Evolutionary conservation across 805 yeast species (phyloP), one percentile per base, ranked within the genome.

Genomic region (Candida vaughaniae): DNA sequence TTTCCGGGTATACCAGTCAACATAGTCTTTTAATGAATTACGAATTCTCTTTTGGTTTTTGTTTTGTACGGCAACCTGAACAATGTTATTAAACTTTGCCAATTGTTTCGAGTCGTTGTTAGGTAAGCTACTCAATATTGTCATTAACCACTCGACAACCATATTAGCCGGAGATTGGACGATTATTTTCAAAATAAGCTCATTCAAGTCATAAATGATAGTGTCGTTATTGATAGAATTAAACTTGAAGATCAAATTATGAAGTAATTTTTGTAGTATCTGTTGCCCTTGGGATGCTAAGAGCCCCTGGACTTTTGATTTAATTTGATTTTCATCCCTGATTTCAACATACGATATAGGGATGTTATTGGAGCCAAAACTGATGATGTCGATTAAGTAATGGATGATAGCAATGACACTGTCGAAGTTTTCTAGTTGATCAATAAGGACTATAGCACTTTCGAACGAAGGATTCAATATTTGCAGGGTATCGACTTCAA

Each of bases 331-430:
- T 8, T 84, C 81, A 29, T 80, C 76, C 15, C 62, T 63, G 15
- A 71, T 76, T 18, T 69, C 71, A 36, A 75, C 71, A 27, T 82
- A 73, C 6, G 95, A 82, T 14, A 85, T 72, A 4, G 96, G 96
- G 2, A 96, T 89, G 7, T 75, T 67, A 18, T 75, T 82, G 46
- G 82, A 77, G 1, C 95, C 96, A 91, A 95, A 90, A 5, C 89
- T 77, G 16, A 85, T 61, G 23, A 88, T 69, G 56, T 93, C 99
- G 46, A 86, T 82, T 48, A 90, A 60, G 56, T 78, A 88, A 52
- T 87, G 89, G 39, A 90, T 63, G 14, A 82, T 77, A 2, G 88
- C 70, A 27, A 74, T 66, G 40, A 88, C 66, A 3, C 95, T 82
- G 43, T 85, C 93, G 41, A 70, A 72, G 52, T 87, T 89, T 42